Evolutionary conservation across 2,329 filamentous ascomycete genomes (phyloP).

Genomic region (Aspergillus pseudoterreus): DNA sequence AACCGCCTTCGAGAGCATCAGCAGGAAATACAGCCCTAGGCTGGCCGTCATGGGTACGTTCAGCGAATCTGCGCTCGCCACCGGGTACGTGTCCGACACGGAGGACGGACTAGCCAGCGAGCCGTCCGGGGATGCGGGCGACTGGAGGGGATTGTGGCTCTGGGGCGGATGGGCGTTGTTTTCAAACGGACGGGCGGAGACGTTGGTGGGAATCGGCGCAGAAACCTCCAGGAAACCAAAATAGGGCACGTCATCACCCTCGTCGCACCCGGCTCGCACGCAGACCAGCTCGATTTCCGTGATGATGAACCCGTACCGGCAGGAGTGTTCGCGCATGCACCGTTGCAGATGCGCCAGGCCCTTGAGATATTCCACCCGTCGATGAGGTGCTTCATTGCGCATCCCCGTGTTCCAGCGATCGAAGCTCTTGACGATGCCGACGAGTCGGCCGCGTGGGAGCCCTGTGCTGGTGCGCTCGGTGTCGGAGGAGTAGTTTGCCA

Average conservation of each 20-base stretch:
- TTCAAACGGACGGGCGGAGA: slow-evolving; percentile 24
- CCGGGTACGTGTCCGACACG: slow-evolving; percentile 8
- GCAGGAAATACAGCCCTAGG: slow-evolving; percentile 61
- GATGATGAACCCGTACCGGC: slow-evolving; percentile 92
- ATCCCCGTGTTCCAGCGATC: slow-evolving; percentile 95
- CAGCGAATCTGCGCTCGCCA: slow-evolving; percentile 11
- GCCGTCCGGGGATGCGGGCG: slow-evolving; percentile 27
- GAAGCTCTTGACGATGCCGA: slow-evolving; percentile 86
- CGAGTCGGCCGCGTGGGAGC: slow-evolving; percentile 59
- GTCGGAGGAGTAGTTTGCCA: slow-evolving; percentile 53
- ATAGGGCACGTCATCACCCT: slow-evolving; percentile 62
- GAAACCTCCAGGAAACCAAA: slow-evolving; percentile 85
- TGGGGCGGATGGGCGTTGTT: neutral
- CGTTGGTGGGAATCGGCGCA: slow-evolving; percentile 53
- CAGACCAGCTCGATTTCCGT: slow-evolving; percentile 93
- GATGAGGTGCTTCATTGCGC: slow-evolving; percentile 78
- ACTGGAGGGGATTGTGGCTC: slow-evolving; percentile 4
- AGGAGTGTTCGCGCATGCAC: slow-evolving; percentile 89
- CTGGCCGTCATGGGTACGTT: slow-evolving; percentile 51
- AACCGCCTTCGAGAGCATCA: slow-evolving; percentile 62
- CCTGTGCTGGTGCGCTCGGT: slow-evolving; percentile 47
- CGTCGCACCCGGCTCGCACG: slow-evolving; percentile 69
- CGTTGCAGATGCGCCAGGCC: slow-evolving; percentile 82
- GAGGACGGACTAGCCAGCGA: slow-evolving; percentile 19
- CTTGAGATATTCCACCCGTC: slow-evolving; percentile 83